These are phyloP conservation scores for Candida dendrica DNA, from an alignment of 805 yeast species.

Conservation along the genomic window DNA sequence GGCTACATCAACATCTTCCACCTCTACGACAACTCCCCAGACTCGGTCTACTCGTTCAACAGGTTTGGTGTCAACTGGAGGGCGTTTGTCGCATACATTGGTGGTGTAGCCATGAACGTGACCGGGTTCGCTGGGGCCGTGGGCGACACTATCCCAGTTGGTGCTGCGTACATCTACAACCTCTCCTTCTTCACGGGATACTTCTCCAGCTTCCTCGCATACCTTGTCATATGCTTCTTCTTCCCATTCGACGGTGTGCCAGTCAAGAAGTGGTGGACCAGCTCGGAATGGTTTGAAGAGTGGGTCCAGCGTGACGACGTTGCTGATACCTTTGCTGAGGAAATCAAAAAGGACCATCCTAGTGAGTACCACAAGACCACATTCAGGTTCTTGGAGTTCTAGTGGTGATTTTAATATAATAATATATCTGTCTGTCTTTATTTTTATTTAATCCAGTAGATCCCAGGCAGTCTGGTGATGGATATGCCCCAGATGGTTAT, in stretches of 20 bases:
- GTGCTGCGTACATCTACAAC: conserved; percentile 68
- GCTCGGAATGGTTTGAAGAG: conserved; percentile 56
- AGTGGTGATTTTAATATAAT: too few relatives aligned
- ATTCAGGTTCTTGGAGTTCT: conserved; percentile 1
- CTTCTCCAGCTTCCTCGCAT: conserved; percentile 45
- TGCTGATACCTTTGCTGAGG: conserved; percentile 53
- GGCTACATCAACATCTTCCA: conserved; percentile 62
- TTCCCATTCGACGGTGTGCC: conserved; percentile 48
- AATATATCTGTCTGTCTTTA: too few relatives aligned
- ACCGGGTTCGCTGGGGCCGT: conserved; percentile 85
- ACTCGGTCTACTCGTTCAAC: conserved; percentile 53
- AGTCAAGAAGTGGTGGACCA: conserved; percentile 28
- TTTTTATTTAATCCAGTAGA: too few relatives aligned
- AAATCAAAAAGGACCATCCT: conserved; percentile 3
- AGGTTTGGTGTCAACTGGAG: conserved; percentile 73
- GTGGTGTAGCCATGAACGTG: conserved; percentile 77
- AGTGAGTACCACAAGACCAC: conserved; percentile 13
- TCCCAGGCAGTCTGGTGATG: too few relatives aligned
- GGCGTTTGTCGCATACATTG: conserved; percentile 71
- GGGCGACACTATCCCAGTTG: conserved; percentile 69
- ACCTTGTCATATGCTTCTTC: conserved; percentile 40
- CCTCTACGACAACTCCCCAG: conserved; percentile 39
- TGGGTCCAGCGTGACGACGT: conserved; percentile 57
- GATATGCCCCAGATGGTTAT: too few relatives aligned
- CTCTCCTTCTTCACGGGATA: conserved; percentile 77